Evolutionary conservation across 2,329 filamentous ascomycete species (phyloP), one percentile per base, ranked within the genome.

Genomic region (Ophiostoma piceae): DNA sequence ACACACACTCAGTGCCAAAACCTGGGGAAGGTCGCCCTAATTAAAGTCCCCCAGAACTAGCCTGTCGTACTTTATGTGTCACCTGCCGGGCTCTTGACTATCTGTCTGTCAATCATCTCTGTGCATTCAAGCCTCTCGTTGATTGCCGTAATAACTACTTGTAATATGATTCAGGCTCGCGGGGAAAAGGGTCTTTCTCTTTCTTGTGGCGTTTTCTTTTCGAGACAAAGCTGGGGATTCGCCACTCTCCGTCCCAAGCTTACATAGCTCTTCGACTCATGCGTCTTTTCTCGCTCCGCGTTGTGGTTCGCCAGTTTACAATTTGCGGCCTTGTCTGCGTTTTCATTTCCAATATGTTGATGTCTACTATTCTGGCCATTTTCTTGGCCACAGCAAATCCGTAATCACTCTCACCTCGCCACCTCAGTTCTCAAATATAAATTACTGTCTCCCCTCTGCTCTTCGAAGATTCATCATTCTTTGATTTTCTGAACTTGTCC

Each of bases 61-160:
- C 26, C 51, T 22, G n/a, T 26, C 3, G 26, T 35, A 62, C 57
- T 62, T 60, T 16, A 32, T 26, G 57, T 32, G 57, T 62, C 57
- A 62, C 57, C 57, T 62, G 57, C 32, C 22, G 43, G 43, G 16
- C 26, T 57, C 9, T 19, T 54, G 3, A 57, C 51, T 57, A 26
- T 11, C 12, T 57, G 22, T 57, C 51, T 26, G 22, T 22, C 51
- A 26, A 22, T 57, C 12, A 26, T 26, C n/a, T 54, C 19, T 11
- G 9, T 6, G 26, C 39, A 41, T 14, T 9, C 11, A 41, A 12
- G 3, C 11, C 12, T 29, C n/a, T 12, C 6, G 26, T 62, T 62
- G 57, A 62, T 62, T 22, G 22, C 22, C 51, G 57, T 62, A 62
- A 62, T 62, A 62, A 26, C 26, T 29, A 62, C 57, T 62, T 32